phyloP scores from a whole-genome alignment of 1,139 yeast species.

The Geotrichum reessii region DNA sequence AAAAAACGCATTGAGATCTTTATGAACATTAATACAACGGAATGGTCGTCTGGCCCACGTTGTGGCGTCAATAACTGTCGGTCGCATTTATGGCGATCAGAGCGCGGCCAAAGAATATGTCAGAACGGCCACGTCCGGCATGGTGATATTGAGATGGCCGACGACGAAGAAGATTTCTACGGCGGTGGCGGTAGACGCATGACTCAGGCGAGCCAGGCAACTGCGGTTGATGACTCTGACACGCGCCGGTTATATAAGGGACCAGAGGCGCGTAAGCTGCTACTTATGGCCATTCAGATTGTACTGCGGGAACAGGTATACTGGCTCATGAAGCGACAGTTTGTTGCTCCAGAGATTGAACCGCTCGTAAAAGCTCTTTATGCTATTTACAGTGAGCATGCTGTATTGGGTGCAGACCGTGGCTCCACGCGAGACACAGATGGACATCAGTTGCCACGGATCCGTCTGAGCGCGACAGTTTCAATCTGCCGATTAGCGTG shows the following conservation, averaged over 20 bases:
- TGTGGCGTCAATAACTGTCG: conserved; percentile 92
- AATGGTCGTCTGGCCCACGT: conserved; percentile 48
- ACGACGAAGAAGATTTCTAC: conserved; percentile 46
- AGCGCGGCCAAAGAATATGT: conserved; percentile 77
- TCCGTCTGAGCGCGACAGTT: conserved; percentile 15
- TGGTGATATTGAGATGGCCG: conserved; percentile 71
- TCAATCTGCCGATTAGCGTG: conserved; percentile 31
- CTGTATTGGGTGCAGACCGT: background rate
- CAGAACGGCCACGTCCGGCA: conserved; percentile 86
- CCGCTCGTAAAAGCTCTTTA: conserved; percentile 48
- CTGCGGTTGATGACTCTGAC: conserved; percentile 3
- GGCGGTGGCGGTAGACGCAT: conserved; percentile 21
- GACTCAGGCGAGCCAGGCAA: conserved; percentile 5
- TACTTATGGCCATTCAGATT: conserved; percentile 50
- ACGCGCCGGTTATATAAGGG: conserved; percentile 44
- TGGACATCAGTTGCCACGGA: background rate
- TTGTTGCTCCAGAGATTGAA: conserved; percentile 39
- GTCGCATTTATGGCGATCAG: conserved; percentile 61
- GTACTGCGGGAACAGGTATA: conserved; percentile 48
- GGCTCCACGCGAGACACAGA: background rate
- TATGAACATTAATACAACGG: background rate
- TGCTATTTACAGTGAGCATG: conserved; percentile 38
- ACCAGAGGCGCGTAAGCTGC: conserved; percentile 44
- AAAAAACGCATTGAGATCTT: too few relatives aligned
- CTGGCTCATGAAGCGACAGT: conserved; percentile 36